phyloP scores from a whole-genome alignment of 129 eudicot genomes.

The Silybum marianum region DNA sequence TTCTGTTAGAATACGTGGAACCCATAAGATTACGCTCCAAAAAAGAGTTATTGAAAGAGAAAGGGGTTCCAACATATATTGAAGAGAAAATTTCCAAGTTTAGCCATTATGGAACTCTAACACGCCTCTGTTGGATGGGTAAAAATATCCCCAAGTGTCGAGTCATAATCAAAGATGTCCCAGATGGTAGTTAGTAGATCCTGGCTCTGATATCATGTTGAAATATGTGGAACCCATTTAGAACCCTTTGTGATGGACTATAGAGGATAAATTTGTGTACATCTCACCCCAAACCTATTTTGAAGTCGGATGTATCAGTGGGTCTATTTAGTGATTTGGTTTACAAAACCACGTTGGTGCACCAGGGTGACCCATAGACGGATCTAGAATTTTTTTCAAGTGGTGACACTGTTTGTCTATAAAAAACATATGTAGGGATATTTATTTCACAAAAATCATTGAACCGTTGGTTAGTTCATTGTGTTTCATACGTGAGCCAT shows the following conservation, averaged over 20 bases:
- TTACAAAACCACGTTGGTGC: conserved; percentile 2
- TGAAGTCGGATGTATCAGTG: not conserved
- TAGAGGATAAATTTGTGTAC: not conserved
- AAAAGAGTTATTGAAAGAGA: no score
- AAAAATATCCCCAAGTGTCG: not conserved
- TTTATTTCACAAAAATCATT: no score
- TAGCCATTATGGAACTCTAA: no score
- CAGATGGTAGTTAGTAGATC: not conserved
- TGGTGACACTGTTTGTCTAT: no score
- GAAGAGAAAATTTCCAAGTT: not conserved
- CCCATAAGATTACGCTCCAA: no score
- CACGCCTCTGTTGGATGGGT: not conserved
- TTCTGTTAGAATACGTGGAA: not conserved
- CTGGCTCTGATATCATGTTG: no score
- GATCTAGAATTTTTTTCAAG: no score
- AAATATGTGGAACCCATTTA: not conserved
- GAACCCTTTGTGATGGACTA: no score
- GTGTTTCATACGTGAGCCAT: no score
- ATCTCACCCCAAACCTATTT: not conserved
- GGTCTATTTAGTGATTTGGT: not conserved
- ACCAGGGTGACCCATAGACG: not conserved
- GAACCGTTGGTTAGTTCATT: no score
- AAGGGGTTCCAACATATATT: no score
- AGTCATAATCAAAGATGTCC: not conserved
- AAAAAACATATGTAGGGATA: no score